Conservation (phyloP, 305 asterid genomes). For the Fraxinus sp. region DNA sequence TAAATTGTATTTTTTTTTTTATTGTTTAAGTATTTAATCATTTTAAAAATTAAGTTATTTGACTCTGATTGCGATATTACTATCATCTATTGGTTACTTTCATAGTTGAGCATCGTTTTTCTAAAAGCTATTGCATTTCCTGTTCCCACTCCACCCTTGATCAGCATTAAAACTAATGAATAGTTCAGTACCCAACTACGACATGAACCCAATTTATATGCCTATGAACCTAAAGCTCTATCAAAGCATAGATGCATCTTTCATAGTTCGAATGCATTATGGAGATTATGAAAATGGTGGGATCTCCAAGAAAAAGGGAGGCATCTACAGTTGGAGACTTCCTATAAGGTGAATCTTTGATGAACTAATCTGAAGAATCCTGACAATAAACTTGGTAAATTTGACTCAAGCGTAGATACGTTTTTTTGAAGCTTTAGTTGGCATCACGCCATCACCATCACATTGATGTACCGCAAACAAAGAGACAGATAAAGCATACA, state of each 20-base stretch:
- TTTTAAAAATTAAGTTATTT: not conserved
- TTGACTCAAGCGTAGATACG: not conserved
- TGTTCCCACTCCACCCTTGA: not conserved
- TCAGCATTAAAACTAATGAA: not conserved
- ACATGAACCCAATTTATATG: not conserved
- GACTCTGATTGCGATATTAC: not conserved
- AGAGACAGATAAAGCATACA: constrained; percentile 19
- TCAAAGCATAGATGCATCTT: not conserved
- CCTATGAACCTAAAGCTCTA: not conserved
- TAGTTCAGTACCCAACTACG: not conserved
- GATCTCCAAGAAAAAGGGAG: constrained; percentile 2
- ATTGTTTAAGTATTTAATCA: not conserved
- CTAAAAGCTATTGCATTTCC: not conserved
- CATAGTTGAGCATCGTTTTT: not conserved
- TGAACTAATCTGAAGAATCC: not conserved
- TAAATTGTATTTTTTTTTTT: not conserved
- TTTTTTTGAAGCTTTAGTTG: not conserved
- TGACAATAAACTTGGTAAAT: not conserved
- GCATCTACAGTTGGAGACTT: constrained; percentile 1
- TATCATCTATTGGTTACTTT: not conserved
- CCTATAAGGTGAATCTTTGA: constrained; percentile 6
- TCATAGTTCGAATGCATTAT: not conserved
- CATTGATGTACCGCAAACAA: constrained; percentile 4
- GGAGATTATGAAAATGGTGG: not conserved
- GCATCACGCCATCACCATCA: not conserved